These are phyloP conservation scores for Aspergillus olivimuriae DNA, from an alignment of 495 filamentous ascomycete species.

Conservation along the genomic window DNA sequence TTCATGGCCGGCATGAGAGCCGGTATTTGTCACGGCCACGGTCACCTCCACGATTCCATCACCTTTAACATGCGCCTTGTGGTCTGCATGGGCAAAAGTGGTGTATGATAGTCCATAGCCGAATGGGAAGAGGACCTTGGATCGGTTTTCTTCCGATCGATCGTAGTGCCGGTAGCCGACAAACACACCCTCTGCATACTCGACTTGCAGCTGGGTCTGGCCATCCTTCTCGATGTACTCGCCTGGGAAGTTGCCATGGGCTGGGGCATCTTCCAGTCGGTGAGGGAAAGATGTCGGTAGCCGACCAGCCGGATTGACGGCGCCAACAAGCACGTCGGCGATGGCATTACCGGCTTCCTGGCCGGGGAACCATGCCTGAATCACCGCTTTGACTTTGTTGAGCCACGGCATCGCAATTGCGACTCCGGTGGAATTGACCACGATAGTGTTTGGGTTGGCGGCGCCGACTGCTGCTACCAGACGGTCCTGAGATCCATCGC, in stretches of 20 bases:
- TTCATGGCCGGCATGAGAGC: slow-evolving; percentile 56
- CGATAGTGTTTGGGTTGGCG: slow-evolving; percentile 72
- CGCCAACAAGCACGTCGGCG: slow-evolving; percentile 73
- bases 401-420: slow-evolving; percentile 66
- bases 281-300: slow-evolving; percentile 71
- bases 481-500: slow-evolving; percentile 50
- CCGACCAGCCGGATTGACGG: slow-evolving; percentile 67
- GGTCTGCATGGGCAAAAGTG: slow-evolving; percentile 47
- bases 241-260: slow-evolving; percentile 52
- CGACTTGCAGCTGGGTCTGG: slow-evolving; percentile 49
- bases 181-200: slow-evolving; percentile 71
- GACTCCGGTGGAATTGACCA: slow-evolving; percentile 73
- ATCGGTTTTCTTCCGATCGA: slow-evolving; percentile 42
- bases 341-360: slow-evolving; percentile 78
- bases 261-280: slow-evolving; percentile 62
- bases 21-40: slow-evolving; percentile 67
- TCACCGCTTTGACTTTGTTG: slow-evolving; percentile 67
- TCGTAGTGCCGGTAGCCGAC: slow-evolving; percentile 84
- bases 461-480: slow-evolving; percentile 65
- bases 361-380: slow-evolving; percentile 79
- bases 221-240: slow-evolving; percentile 52
- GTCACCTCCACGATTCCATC: slow-evolving; percentile 53
- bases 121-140: slow-evolving; percentile 67
- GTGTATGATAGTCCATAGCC: slow-evolving; percentile 74
- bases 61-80: slow-evolving; percentile 17